A percentile compares a stretch with the other conserved stretches of the same genome.
Conservation (phyloP, 2,329 filamentous ascomycete species). For the Alternaria atra region DNA sequence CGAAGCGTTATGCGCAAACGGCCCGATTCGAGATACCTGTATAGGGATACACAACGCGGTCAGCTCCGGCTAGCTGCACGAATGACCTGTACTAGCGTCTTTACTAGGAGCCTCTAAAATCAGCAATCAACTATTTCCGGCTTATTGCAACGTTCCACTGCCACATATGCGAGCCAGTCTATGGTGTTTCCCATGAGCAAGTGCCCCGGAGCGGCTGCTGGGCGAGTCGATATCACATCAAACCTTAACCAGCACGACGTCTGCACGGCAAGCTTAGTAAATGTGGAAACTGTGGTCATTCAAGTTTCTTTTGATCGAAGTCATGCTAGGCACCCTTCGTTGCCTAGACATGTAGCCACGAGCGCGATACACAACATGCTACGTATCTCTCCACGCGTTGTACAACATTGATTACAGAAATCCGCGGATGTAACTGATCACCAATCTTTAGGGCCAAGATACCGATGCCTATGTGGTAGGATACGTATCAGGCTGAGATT, state of each 20-base stretch:
- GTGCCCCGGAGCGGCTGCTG: background rate
- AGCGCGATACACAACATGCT: background rate
- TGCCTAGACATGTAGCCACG: background rate
- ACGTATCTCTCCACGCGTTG: constrained; percentile 15
- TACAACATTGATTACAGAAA: constrained; percentile 15
- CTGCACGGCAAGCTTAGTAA: background rate
- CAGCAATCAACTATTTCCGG: constrained; percentile 1
- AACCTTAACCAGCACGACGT: background rate
- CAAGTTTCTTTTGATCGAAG: background rate
- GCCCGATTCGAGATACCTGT: background rate
- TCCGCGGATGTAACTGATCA: constrained; percentile 1
- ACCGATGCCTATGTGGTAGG: background rate
- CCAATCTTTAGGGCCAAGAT: background rate
- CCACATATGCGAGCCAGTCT: background rate
- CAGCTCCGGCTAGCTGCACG: constrained; percentile 15
- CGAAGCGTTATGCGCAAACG: background rate
- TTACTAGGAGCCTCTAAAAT: background rate
- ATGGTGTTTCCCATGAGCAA: background rate
- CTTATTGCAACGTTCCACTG: constrained; percentile 10
- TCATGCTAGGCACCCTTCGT: background rate
- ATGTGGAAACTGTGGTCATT: background rate
- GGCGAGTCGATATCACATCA: background rate
- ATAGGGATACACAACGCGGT: constrained; percentile 10
- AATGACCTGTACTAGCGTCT: constrained; percentile 6
- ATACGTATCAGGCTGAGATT: background rate